A percentile compares a stretch with the other conserved stretches of the same genome.
phyloP scores from a whole-genome alignment of 768 basidiomycete species.

The Mycena metata region DNA sequence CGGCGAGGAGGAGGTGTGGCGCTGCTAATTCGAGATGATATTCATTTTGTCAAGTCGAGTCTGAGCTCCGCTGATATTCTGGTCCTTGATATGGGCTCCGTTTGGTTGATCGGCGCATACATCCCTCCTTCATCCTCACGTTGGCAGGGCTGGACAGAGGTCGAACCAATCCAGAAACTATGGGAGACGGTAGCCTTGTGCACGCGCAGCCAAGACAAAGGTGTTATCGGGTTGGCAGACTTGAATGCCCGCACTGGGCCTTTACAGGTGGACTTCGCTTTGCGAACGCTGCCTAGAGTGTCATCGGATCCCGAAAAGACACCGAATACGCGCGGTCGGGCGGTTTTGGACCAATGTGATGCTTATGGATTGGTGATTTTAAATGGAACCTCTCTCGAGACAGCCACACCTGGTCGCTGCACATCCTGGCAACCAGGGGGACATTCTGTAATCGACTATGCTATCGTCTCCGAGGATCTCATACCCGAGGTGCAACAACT shows the following conservation, averaged over 20 bases:
- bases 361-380: slow-evolving; percentile 4
- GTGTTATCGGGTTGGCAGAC: background rate
- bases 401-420: slow-evolving; percentile 8
- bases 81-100: slow-evolving; percentile 15
- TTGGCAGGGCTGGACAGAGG: slow-evolving; percentile 27
- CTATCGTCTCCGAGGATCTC: background rate
- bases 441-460: slow-evolving; percentile 21
- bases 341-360: slow-evolving; percentile 5
- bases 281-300: background rate
- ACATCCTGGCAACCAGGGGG: slow-evolving; percentile 13
- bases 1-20: slow-evolving; percentile 13
- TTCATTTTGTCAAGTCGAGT: slow-evolving; percentile 4
- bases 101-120: slow-evolving; percentile 23
- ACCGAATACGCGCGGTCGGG: slow-evolving; percentile 1
- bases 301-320: background rate
- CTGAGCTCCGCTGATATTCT: slow-evolving; percentile 15
- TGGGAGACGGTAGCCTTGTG: slow-evolving; percentile 23
- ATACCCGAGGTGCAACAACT: background rate
- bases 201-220: background rate
- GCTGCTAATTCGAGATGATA: slow-evolving; percentile 14
- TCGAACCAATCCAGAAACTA: slow-evolving; percentile 13
- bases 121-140: slow-evolving; percentile 12
- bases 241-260: slow-evolving; percentile 18
- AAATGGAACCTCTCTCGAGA: slow-evolving; percentile 18
- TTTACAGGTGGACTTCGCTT: background rate